A percentile compares a stretch with the other conserved stretches of the same genome.
Conservation (phyloP, 495 filamentous ascomycete genomes). For the Xylaria venustula region DNA sequence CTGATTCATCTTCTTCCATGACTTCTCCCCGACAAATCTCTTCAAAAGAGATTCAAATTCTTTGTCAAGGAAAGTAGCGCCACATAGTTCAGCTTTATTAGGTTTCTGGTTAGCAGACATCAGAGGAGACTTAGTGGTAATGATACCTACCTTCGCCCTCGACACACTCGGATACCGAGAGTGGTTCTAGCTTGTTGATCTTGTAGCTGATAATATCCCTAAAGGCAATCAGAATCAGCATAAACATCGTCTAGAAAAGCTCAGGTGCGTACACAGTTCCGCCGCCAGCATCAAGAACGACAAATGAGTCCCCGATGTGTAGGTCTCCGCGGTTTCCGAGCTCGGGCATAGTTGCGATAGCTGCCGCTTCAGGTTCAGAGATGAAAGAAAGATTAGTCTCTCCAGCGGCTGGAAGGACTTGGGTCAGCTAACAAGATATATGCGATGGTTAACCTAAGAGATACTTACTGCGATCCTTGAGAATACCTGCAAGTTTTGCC, state of each 20-base stretch:
- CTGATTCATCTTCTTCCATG: background rate
- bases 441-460: too few relatives aligned
- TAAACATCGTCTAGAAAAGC: background rate
- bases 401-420: constrained; percentile 8
- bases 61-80: constrained; percentile 2
- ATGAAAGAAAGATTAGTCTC: constrained; percentile 43
- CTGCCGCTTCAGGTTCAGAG: constrained; percentile 58
- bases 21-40: background rate
- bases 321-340: constrained; percentile 39
- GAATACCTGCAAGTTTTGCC: constrained; percentile 31
- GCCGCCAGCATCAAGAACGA: constrained; percentile 59
- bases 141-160: background rate
- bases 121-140: background rate
- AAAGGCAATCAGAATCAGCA: background rate
- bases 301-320: constrained; percentile 50
- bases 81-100: background rate
- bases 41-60: background rate
- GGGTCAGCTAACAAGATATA: too few relatives aligned
- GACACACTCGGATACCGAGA: background rate
- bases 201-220: constrained; percentile 4
- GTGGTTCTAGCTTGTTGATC: background rate
- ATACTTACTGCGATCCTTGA: background rate
- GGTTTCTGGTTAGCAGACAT: background rate
- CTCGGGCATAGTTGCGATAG: constrained; percentile 50
- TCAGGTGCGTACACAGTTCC: constrained; percentile 56